A percentile compares a stretch with the other conserved stretches of the same genome.
Conservation (phyloP, 2,329 filamentous ascomycete genomes). For the Neopestalotiopsis clavispora region DNA sequence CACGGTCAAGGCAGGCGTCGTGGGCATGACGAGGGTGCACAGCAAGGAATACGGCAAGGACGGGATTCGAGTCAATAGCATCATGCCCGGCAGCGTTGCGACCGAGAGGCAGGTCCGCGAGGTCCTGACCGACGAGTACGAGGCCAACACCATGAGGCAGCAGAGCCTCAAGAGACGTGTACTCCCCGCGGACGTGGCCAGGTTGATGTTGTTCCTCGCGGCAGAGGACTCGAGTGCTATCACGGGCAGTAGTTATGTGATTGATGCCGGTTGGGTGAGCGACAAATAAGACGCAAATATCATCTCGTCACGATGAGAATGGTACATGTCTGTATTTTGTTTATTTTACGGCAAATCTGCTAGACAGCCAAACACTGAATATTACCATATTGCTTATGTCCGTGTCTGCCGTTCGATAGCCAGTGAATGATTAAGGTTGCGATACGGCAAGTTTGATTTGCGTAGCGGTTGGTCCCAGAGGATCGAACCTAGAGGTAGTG, state of each 20-base stretch:
- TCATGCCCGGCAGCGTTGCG: conserved; percentile 54
- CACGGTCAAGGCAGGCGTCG: conserved; percentile 43
- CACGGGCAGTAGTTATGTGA: conserved; percentile 46
- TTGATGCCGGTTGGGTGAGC: conserved; percentile 41
- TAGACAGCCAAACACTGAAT: background rate
- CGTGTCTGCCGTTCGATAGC: background rate
- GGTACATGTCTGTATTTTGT: background rate
- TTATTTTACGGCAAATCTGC: background rate
- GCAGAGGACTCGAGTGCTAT: conserved; percentile 52
- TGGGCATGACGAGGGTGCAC: conserved; percentile 44
- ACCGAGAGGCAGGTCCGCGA: conserved; percentile 49
- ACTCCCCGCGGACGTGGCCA: conserved; percentile 49
- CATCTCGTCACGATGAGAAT: background rate
- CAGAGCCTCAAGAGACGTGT: conserved; percentile 49
- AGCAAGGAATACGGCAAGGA: conserved; percentile 40
- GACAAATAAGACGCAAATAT: conserved; percentile 25
- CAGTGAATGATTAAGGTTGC: background rate
- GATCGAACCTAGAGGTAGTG: background rate
- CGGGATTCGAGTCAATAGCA: conserved; percentile 50
- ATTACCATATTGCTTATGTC: background rate
- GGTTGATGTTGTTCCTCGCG: conserved; percentile 49
- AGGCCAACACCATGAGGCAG: conserved; percentile 38
- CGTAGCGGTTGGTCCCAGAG: background rate
- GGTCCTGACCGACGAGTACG: conserved; percentile 47
- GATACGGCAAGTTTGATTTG: background rate